Base-by-base conservation (phyloP, 78 protist species). In the Dictyostelium intermedium region DNA sequence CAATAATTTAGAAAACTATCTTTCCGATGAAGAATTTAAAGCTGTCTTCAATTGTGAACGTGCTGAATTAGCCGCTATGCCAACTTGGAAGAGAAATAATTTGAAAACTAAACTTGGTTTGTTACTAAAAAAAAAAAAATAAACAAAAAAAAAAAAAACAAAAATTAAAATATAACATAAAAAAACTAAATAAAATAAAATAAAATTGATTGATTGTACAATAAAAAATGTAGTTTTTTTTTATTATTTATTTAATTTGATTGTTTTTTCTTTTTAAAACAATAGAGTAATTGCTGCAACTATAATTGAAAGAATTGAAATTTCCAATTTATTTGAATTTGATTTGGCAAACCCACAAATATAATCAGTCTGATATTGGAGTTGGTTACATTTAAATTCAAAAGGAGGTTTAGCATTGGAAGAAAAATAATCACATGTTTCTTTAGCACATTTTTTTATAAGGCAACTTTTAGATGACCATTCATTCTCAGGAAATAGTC, bases 51-150 rank as follows among this genome's bases (percentile, higher is more conserved):
- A 83, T 23, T 56, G 78, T 43, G 8, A 83, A 34, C 84, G 91
- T 79, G 91, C 63, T 35, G 96, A 92, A 30, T 92, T 92, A 76
- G 77, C 81, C 30, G 76, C 85, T 23, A 14, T 92, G 16, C 96
- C 96, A 84, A 47, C 70, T 18, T 92, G 91, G 86, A 92, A 84
- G 70, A 83, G 61, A 73, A 84, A 83, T 30, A 85, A 66, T n/a
- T 8, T 73, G n/a, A 92, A 92, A 27, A 9, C 25, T 18, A 76
- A 69, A 23, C 41, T 35, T 20, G 84, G 79, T 25, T 20, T 92
- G 8, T 92, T 92, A n/a, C 91, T 91, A 82, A 91, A 86, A 50
- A 37, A 47, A 25, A 50, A 30, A 45, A 79, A 37, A 27, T 20
- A 25, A 25, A 63, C n/a, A 25, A 69, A 32, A 1, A 11, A n/a